Base-by-base conservation (phyloP, 2,329 filamentous ascomycete genomes). In the Arthrinium puccinioides region DNA sequence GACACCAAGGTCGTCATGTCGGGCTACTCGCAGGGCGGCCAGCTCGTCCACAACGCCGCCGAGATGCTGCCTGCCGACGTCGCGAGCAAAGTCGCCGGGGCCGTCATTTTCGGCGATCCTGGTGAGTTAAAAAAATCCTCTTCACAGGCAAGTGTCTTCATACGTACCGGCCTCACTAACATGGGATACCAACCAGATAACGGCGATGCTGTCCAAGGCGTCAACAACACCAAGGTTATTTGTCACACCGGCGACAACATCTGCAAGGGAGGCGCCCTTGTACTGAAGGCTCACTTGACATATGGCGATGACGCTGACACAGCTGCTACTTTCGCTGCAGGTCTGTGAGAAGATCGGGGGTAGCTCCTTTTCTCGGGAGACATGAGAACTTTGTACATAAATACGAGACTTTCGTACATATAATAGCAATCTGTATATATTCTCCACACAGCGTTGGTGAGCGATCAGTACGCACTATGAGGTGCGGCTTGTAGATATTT, bases 1-100 rank as follows among this genome's bases (percentile, higher is more conserved):
- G 50, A 59, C 34, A 70, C 68, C 9, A 57, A 63, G 39, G 54
- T 72, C 16, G 62, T 70, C 26, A 56, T 70, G 46, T 59, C 63
- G 6, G 68, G 68, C 4, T 72, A 71, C 49, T 69, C 63, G 46
- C 67, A 63, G 40, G 61, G 56, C 32, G 49, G 50, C 16, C 55
- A 53, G 47, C 45, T 59, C 6, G 64, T 68, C 1, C 69, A 70
- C 52, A 66, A 68, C 20, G 65, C 63, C 2, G 66, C 63, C 18
- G 51, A 47, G 6, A 42, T 46, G 38, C 50, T 63, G 23, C 46
- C 54, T 2, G 31, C 70, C 54, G 70, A 53, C 6, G 44, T 43
- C 9, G 37, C 50, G 8, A 40, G 41, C 44, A 53, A 50, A 36
- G 45, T 61, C 28, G 46, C 51, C 6, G 55, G 53, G 26, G 44